Percentiles rank a stretch among this genome's conserved stretches.
These are phyloP conservation scores for Phytophthora multivora DNA, from an alignment of 352 stramenopile genomes.

Conservation along the genomic window DNA sequence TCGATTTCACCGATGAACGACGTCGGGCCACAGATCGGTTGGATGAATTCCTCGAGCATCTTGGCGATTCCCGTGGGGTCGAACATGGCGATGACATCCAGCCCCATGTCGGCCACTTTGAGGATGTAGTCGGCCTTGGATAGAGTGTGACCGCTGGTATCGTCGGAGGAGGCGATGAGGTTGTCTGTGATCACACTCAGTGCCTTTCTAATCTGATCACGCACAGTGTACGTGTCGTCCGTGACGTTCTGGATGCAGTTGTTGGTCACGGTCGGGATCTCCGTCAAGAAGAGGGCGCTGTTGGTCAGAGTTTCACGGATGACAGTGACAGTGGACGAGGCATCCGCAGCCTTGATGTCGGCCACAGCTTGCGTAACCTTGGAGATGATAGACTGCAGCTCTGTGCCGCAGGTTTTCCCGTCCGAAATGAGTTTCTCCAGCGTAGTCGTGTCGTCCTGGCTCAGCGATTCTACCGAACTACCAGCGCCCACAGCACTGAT, in stretches of 20 bases:
- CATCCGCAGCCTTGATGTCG: constrained; percentile 41
- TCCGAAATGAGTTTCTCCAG: constrained; percentile 41
- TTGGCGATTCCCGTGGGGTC: constrained; percentile 55
- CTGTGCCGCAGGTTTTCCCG: constrained; percentile 43
- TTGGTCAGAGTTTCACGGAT: constrained; percentile 45
- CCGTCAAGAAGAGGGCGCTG: constrained; percentile 51
- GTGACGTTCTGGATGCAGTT: constrained; percentile 41
- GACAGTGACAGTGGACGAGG: constrained; percentile 24
- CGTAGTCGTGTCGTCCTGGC: constrained; percentile 18
- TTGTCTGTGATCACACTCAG: constrained; percentile 54
- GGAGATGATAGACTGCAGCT: constrained; percentile 45
- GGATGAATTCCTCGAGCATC: constrained; percentile 53
- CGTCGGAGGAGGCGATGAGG: constrained; percentile 41
- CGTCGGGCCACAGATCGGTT: constrained; percentile 60
- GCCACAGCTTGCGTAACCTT: constrained; percentile 42
- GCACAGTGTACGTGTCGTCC: constrained; percentile 34
- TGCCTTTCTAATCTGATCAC: constrained; percentile 52
- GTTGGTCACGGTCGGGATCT: constrained; percentile 51
- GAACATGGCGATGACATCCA: constrained; percentile 58
- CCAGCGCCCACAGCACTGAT: constrained; percentile 21
- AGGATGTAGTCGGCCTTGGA: constrained; percentile 46
- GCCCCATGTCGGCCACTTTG: constrained; percentile 45
- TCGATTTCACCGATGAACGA: constrained; percentile 58
- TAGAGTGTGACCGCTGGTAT: constrained; percentile 35
- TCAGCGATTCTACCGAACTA: constrained; percentile 25